Evolutionary conservation across 2,329 filamentous ascomycete species (phyloP).

Genomic region (Pyrenophora graminea): DNA sequence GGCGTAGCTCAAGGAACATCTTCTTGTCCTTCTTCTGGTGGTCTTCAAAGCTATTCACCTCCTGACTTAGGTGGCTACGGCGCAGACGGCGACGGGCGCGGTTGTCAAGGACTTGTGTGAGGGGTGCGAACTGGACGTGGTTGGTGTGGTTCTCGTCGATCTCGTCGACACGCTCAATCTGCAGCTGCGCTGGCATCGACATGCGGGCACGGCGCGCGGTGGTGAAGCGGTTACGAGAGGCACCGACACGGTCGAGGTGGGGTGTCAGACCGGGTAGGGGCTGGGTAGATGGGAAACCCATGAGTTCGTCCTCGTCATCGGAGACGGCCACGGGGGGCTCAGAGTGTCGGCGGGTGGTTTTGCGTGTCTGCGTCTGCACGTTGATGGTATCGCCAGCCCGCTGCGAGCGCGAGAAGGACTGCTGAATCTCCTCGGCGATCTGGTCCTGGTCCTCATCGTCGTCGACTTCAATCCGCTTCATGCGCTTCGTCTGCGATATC

Average conservation of each 20-base stretch:
- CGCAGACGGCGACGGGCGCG: conserved; percentile 47
- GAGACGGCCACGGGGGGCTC: conserved; percentile 35
- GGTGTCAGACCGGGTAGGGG: conserved; percentile 37
- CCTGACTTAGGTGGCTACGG: conserved; percentile 48
- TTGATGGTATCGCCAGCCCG: conserved; percentile 20
- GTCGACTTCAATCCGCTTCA: conserved; percentile 38
- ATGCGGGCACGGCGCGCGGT: conserved; percentile 37
- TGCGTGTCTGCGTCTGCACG: conserved; percentile 22
- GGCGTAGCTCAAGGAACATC: conserved; percentile 43
- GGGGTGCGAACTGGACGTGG: conserved; percentile 43
- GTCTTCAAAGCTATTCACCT: conserved; percentile 46
- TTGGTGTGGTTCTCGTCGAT: conserved; percentile 21
- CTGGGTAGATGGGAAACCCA: conserved; percentile 31
- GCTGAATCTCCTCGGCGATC: conserved; percentile 39
- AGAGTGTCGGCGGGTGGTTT: conserved; percentile 39
- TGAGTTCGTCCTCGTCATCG: conserved; percentile 21
- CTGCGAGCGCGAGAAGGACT: conserved; percentile 35
- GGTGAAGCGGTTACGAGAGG: conserved; percentile 29
- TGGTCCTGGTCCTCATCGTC: conserved; percentile 31
- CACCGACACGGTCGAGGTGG: conserved; percentile 38
- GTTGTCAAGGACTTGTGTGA: conserved; percentile 38
- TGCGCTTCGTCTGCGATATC: conserved; percentile 37
- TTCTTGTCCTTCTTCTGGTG: conserved; percentile 45
- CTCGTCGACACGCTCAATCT: conserved; percentile 33
- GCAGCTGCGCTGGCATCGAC: conserved; percentile 44